Percentiles rank a stretch among this genome's conserved stretches.
Evolutionary conservation across 352 stramenopile genomes (phyloP).

Genomic region (Phytopythium montanum): DNA sequence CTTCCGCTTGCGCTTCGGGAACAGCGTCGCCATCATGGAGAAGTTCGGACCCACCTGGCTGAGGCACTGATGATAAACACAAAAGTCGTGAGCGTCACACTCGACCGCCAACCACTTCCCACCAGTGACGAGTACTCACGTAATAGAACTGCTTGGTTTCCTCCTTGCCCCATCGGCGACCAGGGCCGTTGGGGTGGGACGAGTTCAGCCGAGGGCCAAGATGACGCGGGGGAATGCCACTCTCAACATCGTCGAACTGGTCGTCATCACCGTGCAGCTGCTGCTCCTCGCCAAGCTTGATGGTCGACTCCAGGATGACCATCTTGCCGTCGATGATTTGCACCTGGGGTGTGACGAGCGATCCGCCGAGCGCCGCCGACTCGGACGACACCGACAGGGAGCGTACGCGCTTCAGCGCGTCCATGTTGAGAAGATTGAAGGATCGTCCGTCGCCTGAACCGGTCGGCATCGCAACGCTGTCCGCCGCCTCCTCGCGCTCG

Average conservation of each 20-base stretch:
- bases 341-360: slow-evolving; percentile 72
- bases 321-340: slow-evolving; percentile 86
- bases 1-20: slow-evolving; percentile 75
- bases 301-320: slow-evolving; percentile 67
- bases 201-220: slow-evolving; percentile 36
- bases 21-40: slow-evolving; percentile 85
- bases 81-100: slow-evolving; percentile 2
- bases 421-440: slow-evolving; percentile 31
- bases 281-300: slow-evolving; percentile 54
- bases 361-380: slow-evolving; percentile 51
- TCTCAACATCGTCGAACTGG: slow-evolving; percentile 16
- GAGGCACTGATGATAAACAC: slow-evolving; percentile 36
- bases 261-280: slow-evolving; percentile 28
- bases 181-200: slow-evolving; percentile 36
- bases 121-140: slow-evolving; percentile 20
- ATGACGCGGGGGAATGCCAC: slow-evolving; percentile 27
- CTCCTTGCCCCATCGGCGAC: slow-evolving; percentile 69
- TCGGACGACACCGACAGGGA: slow-evolving; percentile 67
- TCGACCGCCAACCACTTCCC: neutral
- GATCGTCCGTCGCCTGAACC: slow-evolving; percentile 8
- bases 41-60: slow-evolving; percentile 85
- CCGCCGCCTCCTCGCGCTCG: slow-evolving; percentile 49
- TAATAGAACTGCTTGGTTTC: slow-evolving; percentile 90
- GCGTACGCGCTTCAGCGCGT: slow-evolving; percentile 45
- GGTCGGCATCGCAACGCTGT: slow-evolving; percentile 3